These are phyloP conservation scores for Irpex lacteus DNA, from an alignment of 1,284 basidiomycete species.

Conservation along the genomic window DNA sequence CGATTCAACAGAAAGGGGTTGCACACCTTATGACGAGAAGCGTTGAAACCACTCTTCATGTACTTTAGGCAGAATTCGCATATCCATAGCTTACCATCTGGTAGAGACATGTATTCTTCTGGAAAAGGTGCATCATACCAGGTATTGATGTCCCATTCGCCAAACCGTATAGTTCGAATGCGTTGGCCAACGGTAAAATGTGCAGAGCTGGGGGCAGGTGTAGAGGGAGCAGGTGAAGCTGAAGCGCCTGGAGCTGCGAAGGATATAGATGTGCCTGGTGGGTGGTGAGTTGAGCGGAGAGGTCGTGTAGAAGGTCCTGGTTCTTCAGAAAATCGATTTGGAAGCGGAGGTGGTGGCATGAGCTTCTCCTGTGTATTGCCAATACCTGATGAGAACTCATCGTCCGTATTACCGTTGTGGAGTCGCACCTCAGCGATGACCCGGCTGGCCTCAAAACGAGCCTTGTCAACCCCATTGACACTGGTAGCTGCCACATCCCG, in stretches of 20 bases:
- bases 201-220: conserved; percentile 34
- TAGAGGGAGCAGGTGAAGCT: conserved; percentile 36
- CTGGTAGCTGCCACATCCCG: conserved; percentile 77
- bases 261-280: conserved; percentile 19
- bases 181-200: conserved; percentile 48
- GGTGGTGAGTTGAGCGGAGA: conserved; percentile 54
- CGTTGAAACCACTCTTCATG: conserved; percentile 94
- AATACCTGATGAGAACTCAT: not conserved
- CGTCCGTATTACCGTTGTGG: not conserved
- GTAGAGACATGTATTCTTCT: conserved; percentile 93
- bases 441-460: conserved; percentile 74
- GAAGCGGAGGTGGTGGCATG: conserved; percentile 36
- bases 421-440: conserved; percentile 63
- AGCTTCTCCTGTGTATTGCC: conserved; percentile 47
- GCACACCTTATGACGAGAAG: conserved; percentile 82
- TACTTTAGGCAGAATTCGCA: conserved; percentile 99
- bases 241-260: conserved; percentile 26
- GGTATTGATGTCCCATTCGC: conserved; percentile 93
- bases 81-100: conserved; percentile 93
- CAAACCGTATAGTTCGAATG: conserved; percentile 90
- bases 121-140: conserved; percentile 99
- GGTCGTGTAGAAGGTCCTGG: conserved; percentile 63
- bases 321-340: conserved; percentile 21
- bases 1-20: conserved; percentile 4
- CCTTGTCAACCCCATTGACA: conserved; percentile 67